Conservation (phyloP, 2,329 filamentous ascomycete species). For the Scolecobasidium constrictum region DNA sequence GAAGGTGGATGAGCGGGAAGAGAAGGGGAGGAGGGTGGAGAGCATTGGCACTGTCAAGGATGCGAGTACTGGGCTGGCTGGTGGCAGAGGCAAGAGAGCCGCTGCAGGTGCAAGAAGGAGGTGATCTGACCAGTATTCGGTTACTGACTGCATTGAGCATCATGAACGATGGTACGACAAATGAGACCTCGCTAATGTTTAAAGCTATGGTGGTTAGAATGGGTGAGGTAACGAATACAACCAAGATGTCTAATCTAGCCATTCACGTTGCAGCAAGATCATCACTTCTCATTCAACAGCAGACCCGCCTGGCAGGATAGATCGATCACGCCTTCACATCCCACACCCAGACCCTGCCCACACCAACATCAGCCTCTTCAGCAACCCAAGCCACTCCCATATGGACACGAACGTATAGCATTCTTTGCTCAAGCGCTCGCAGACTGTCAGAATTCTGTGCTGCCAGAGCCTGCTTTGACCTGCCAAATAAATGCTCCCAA, state of each 20-base stretch:
- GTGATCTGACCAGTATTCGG: too few species aligned
- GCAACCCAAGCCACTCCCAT: slow-evolving; percentile 45
- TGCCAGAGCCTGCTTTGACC: slow-evolving; percentile 33
- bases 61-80: background rate
- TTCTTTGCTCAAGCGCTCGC: slow-evolving; percentile 38
- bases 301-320: background rate
- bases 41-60: slow-evolving; percentile 9
- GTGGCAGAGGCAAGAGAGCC: background rate
- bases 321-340: slow-evolving; percentile 16
- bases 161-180: too few species aligned
- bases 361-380: slow-evolving; percentile 15
- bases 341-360: slow-evolving; percentile 22
- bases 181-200: too few species aligned
- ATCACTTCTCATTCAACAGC: background rate
- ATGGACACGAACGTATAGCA: slow-evolving; percentile 42
- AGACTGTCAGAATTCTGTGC: slow-evolving; percentile 27
- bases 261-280: background rate
- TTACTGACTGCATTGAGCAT: too few species aligned
- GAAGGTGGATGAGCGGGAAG: slow-evolving; percentile 15
- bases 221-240: too few species aligned
- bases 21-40: background rate
- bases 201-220: too few species aligned
- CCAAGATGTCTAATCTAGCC: too few species aligned
- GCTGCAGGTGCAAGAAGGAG: too few species aligned
- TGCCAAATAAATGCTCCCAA: slow-evolving; percentile 41